Evolutionary conservation across 2,329 filamentous ascomycete genomes (phyloP), one percentile per base, ranked within the genome.

Genomic region (Penicillium capsulatum): DNA sequence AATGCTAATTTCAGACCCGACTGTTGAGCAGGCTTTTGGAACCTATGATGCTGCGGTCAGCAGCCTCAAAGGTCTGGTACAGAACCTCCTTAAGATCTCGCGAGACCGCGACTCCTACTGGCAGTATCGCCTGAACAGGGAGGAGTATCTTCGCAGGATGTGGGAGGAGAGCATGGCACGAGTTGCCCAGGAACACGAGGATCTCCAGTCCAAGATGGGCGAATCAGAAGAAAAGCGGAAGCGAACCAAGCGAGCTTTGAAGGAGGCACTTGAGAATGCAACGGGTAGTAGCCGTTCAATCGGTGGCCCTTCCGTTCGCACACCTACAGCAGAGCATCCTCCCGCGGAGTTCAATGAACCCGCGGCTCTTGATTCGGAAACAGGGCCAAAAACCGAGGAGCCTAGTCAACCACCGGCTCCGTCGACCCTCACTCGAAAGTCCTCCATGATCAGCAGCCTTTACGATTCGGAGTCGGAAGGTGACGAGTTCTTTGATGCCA

Each of bases 91-190:
- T 32, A 87, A 90, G 35, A 97, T 98, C 57, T 91, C 90, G 7
- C 83, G 86, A 55, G 92, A 98, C 60, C 84, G 94, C 36, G 92
- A 98, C 65, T 82, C 88, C 1, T 95, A 94, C 63, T 98, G 92
- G 92, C 91, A 97, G 64, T 94, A 94, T 61, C 83, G 90, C 10
- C 73, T 98, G 28, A 90, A 95, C 53, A 83, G 89, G 38, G 92
- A 98, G 68, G 83, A 83, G 30, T 87, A 95, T 60, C 84, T 97
- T 68, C 81, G 92, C 26, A 83, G 86, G 44, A 86, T 98, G 80
- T 98, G 92, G 92, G 92, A 98, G 67, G 92, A 98, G 58, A 97
- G 90, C 66, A 96, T 98, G 92, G 89, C 92, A 7, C 83, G 90
- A 55, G 85, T 98, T n/a, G 92, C 90, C 13, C 82, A 81, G 40